These are phyloP conservation scores for Alternaria arbusti DNA, from an alignment of 2,329 filamentous ascomycete genomes.

Conservation along the genomic window DNA sequence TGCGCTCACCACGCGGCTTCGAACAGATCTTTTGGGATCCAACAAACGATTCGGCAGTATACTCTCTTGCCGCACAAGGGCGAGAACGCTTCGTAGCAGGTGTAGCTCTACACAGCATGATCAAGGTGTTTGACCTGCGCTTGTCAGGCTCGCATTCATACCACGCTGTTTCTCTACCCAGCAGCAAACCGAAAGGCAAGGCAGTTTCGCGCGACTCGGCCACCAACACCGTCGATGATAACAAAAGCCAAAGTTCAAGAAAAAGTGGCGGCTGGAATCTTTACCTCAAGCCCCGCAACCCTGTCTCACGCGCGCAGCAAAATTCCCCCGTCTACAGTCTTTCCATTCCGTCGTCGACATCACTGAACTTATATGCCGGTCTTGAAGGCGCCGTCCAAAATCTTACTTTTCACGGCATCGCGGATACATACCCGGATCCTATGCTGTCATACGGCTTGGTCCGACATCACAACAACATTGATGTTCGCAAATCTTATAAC, in stretches of 20 bases:
- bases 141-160: conserved; percentile 54
- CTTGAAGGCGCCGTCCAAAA: conserved; percentile 54
- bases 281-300: conserved; percentile 51
- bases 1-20: conserved; percentile 58
- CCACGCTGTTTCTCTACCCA: no score
- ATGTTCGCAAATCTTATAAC: no score
- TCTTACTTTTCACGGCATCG: conserved; percentile 52
- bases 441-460: no score
- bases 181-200: no score
- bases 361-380: conserved; percentile 56
- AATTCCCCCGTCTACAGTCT: conserved; percentile 57
- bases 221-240: conserved; percentile 21
- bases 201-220: conserved; percentile 11
- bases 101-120: conserved; percentile 61
- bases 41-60: conserved; percentile 64
- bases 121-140: conserved; percentile 69
- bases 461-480: no score
- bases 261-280: conserved; percentile 53
- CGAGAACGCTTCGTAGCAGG: conserved; percentile 65
- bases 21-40: conserved; percentile 61
- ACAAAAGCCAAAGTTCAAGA: not conserved
- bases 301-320: conserved; percentile 17
- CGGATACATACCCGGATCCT: conserved; percentile 54
- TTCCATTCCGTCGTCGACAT: conserved; percentile 53
- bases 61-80: conserved; percentile 64